Evolutionary conservation across 2,329 filamentous ascomycete species (phyloP).

Genomic region (Aspergillus neotritici): DNA sequence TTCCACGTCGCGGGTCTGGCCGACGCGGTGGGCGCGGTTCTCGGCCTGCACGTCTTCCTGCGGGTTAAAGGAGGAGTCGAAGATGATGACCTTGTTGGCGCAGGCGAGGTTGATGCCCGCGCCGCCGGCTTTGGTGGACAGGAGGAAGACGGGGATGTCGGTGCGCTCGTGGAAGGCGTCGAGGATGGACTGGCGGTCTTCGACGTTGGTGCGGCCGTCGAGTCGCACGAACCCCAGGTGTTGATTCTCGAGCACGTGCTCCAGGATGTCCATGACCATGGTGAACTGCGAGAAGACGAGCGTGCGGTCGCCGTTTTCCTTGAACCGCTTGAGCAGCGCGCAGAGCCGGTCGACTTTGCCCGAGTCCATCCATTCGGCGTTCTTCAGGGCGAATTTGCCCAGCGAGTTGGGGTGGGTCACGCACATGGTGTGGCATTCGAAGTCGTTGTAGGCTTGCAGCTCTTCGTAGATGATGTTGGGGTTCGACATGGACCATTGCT

Average conservation of each 20-base stretch:
- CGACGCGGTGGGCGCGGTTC: slow-evolving; percentile 91
- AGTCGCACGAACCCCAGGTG: slow-evolving; percentile 76
- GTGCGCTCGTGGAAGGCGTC: slow-evolving; percentile 75
- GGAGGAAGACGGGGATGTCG: slow-evolving; percentile 80
- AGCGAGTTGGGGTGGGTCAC: slow-evolving; percentile 48
- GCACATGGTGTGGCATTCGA: slow-evolving; percentile 57
- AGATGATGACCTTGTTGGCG: slow-evolving; percentile 96
- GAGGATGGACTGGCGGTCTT: slow-evolving; percentile 78
- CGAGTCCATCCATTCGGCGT: slow-evolving; percentile 62
- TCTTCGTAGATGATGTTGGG: slow-evolving; percentile 51
- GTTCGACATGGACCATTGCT: slow-evolving; percentile 48
- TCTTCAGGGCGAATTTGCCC: slow-evolving; percentile 52
- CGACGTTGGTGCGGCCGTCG: slow-evolving; percentile 75
- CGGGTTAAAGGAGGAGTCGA: slow-evolving; percentile 94
- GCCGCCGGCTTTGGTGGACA: slow-evolving; percentile 91
- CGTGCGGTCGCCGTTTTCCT: slow-evolving; percentile 74
- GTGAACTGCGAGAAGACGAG: slow-evolving; percentile 94
- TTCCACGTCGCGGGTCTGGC: slow-evolving; percentile 85
- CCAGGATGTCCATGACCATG: slow-evolving; percentile 82
- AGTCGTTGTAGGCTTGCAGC: slow-evolving; percentile 53
- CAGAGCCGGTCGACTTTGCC: slow-evolving; percentile 83
- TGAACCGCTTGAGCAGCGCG: slow-evolving; percentile 66
- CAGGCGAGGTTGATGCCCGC: slow-evolving; percentile 93
- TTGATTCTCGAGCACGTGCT: slow-evolving; percentile 69
- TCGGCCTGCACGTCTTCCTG: slow-evolving; percentile 98